These are phyloP conservation scores for Chlorella ohadii DNA, from an alignment of 139 green algal species.

Conservation along the genomic window DNA sequence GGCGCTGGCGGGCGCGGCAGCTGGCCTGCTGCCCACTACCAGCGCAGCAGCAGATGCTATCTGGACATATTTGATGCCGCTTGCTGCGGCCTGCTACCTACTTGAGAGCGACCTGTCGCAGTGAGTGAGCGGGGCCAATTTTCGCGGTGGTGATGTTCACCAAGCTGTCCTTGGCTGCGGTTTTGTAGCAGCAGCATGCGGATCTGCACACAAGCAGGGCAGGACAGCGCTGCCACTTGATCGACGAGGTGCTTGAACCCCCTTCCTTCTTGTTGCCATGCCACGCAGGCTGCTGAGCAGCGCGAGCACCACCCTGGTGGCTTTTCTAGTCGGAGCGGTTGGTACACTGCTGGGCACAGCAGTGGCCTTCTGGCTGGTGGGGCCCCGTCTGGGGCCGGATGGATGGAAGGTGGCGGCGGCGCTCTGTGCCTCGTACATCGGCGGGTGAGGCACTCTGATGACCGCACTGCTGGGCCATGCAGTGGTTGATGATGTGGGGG, in stretches of 20 bases:
- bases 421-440: constrained; percentile 84
- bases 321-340: constrained; percentile 66
- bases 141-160: no score
- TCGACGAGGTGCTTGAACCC: no score
- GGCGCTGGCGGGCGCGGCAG: constrained; percentile 35
- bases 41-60: constrained; percentile 58
- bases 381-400: constrained; percentile 46
- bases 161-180: no score
- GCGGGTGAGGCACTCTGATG: constrained; percentile 35
- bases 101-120: constrained; percentile 69
- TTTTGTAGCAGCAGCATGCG: no score
- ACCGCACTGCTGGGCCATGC: no score
- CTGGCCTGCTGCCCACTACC: constrained; percentile 42
- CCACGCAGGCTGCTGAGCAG: constrained; percentile 42
- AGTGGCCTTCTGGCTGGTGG: constrained; percentile 58
- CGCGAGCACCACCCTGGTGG: constrained; percentile 51
- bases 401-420: constrained; percentile 66
- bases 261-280: not conserved
- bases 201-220: no score
- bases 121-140: constrained; percentile 14
- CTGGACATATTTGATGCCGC: constrained; percentile 70
- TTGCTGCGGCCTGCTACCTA: constrained; percentile 70
- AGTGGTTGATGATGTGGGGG: not conserved
- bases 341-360: constrained; percentile 68
- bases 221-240: no score